Conservation (phyloP, 305 asterid genomes). For the Nicotiana rustica region DNA sequence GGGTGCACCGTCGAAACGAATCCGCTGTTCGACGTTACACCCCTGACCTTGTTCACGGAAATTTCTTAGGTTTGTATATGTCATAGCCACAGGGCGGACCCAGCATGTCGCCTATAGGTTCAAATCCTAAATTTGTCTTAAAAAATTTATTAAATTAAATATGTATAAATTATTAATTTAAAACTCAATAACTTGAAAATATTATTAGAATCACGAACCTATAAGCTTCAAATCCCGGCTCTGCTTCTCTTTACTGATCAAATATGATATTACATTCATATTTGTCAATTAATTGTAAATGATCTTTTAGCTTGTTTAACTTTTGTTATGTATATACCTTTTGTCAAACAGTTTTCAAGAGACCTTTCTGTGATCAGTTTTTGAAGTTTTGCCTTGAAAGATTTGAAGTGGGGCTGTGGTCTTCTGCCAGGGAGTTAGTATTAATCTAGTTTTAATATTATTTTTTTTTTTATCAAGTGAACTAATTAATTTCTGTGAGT, state of each 20-base stretch:
- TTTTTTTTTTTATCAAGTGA: background rate
- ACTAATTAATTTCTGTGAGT: background rate
- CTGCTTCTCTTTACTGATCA: no score
- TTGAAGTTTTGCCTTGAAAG: constrained; percentile 69
- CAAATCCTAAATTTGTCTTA: no score
- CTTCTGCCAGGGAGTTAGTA: constrained; percentile 64
- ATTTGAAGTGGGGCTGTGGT: constrained; percentile 72
- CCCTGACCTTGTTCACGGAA: constrained; percentile 55
- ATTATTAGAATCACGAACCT: no score
- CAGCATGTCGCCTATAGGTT: no score
- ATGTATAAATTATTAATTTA: no score
- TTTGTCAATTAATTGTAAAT: background rate
- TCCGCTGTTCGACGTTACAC: constrained; percentile 41
- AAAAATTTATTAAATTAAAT: no score
- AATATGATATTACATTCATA: no score
- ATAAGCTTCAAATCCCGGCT: no score
- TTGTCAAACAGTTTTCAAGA: constrained; percentile 58
- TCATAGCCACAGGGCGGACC: no score
- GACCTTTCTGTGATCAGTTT: constrained; percentile 69
- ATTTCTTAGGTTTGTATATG: constrained; percentile 46
- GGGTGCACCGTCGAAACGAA: constrained; percentile 46
- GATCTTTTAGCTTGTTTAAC: background rate
- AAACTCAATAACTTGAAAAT: no score
- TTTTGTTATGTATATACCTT: background rate
- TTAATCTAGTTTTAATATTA: background rate